Conservation (phyloP, 2,329 filamentous ascomycete genomes). For the Aspergillus hiratsukae region DNA sequence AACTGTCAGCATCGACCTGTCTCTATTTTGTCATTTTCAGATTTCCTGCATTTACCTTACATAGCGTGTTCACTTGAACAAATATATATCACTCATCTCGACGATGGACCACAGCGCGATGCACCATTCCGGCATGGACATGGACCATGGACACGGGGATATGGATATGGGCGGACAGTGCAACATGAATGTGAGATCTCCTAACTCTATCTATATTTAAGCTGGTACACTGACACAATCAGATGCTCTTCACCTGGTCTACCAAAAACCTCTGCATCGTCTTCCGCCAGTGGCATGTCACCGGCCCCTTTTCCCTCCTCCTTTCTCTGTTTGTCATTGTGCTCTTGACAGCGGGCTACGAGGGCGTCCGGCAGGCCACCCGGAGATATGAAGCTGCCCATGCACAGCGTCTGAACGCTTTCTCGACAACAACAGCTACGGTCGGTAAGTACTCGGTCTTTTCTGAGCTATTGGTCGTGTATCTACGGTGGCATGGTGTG, state of each 20-base stretch:
- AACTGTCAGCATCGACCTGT: background rate
- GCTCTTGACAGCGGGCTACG: conserved; percentile 84
- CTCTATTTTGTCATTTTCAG: background rate
- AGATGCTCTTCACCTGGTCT: conserved; percentile 99
- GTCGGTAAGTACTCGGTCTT: conserved; percentile 9
- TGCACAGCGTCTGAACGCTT: conserved; percentile 48
- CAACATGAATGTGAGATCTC: conserved; percentile 76
- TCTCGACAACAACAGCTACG: conserved; percentile 26
- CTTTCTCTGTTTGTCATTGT: conserved; percentile 79
- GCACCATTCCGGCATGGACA: conserved; percentile 33
- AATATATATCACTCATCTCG: background rate
- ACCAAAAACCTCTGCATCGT: conserved; percentile 92
- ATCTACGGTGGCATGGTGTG: conserved; percentile 10
- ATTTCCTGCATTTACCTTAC: background rate
- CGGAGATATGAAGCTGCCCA: conserved; percentile 66
- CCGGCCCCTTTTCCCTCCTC: conserved; percentile 67
- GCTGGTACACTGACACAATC: conserved; percentile 4
- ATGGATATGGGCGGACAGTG: conserved; percentile 64
- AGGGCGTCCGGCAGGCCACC: conserved; percentile 73
- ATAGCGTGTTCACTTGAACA: background rate
- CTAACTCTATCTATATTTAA: background rate
- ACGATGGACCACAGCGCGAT: conserved; percentile 35
- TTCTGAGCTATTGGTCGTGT: background rate
- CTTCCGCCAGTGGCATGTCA: conserved; percentile 86
- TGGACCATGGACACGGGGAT: conserved; percentile 47